Conservation (phyloP, 495 filamentous ascomycete genomes). For the Extremus antarcticus region DNA sequence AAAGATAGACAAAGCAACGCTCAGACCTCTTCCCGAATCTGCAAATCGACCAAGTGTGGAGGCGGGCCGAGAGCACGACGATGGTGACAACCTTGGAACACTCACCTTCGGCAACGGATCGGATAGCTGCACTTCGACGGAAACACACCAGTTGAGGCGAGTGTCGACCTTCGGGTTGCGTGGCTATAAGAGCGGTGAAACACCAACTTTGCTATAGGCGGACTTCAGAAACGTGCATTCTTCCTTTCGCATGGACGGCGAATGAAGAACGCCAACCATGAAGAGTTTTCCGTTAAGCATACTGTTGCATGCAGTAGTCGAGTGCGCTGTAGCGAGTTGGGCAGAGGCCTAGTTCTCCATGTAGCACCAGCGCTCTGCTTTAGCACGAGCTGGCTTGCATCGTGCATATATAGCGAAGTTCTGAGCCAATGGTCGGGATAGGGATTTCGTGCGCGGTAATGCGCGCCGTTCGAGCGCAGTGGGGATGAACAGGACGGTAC, state of each 20-base stretch:
- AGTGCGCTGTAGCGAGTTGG: background rate
- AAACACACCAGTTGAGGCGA: background rate
- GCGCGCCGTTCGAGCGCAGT: background rate
- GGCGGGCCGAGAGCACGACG: background rate
- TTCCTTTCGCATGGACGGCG: background rate
- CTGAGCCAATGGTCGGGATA: background rate
- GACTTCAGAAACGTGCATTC: background rate
- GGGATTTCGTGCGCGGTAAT: background rate
- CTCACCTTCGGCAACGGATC: background rate
- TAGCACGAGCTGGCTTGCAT: background rate
- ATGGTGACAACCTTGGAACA: background rate
- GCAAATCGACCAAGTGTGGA: background rate
- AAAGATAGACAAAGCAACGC: background rate
- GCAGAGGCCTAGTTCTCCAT: background rate
- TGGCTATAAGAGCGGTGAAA: background rate
- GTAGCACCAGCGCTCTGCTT: background rate
- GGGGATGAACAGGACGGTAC: no score
- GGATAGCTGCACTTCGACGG: background rate
- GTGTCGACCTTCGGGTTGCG: no score
- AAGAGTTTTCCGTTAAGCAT: constrained; percentile 9
- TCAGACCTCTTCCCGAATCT: background rate
- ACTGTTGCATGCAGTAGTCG: constrained; percentile 10
- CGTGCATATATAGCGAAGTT: background rate
- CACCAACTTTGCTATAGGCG: background rate
- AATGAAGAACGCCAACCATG: background rate